Evolutionary conservation across 2,329 filamentous ascomycete genomes (phyloP), one percentile per base, ranked within the genome.

Genomic region (Scortechinia acanthostroma): DNA sequence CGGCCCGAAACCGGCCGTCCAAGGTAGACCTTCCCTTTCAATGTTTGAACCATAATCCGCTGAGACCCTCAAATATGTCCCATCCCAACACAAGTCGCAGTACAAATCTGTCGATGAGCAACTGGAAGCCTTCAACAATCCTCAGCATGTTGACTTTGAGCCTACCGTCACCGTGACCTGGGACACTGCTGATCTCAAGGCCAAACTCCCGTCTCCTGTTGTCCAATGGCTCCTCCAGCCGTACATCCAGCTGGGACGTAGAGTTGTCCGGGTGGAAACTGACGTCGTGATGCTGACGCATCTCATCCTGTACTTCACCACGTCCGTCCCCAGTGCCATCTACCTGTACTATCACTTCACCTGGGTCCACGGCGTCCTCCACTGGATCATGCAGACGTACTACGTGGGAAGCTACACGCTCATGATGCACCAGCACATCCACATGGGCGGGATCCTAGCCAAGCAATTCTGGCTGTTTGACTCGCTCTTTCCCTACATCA

Each of bases 341-440:
- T 71, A 73, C 45, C 69, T 91, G 13, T 87, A 78, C 61, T 69
- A 73, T 52, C 66, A 71, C 55, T 91, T 91, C 63, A 74, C 71
- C 6, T 88, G 77, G 64, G 51, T 75, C 28, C 87, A 90, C 59
- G 87, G 74, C 6, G 52, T 87, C 15, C 52, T 80, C 21, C 87
- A 91, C 56, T 68, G 73, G 45, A 55, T 76, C 6, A 80, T 88
- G 69, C 79, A 86, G 53, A 64, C 75, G 23, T 86, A 73, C 58
- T 90, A 83, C 55, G 76, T 81, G 44, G 86, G 86, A 4, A 70
- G 81, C 2, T 91, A 88, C 63, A 91, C 86, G 0, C 70, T 91
- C 28, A 80, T 91, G 76, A 86, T 87, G 74, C 87, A 91, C 55
- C 86, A 91, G 56, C 87, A 91, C 59, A 91, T 91, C 53, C 87